These are phyloP conservation scores for Hygrocybe punicea DNA, from an alignment of 768 basidiomycete genomes.

Conservation along the genomic window DNA sequence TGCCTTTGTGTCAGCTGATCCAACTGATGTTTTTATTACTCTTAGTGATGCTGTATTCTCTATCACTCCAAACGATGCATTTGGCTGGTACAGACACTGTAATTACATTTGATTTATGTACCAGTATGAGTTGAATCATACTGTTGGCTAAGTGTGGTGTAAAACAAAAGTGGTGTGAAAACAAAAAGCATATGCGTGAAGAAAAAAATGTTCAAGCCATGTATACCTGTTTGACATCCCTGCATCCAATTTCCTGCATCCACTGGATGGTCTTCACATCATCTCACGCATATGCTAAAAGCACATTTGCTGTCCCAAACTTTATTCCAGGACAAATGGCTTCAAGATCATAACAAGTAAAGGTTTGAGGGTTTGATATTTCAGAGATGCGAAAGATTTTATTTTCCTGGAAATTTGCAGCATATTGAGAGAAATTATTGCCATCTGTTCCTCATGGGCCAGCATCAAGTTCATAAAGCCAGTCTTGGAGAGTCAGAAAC, in stretches of 20 bases:
- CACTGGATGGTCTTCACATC: not conserved
- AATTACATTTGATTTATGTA: conserved; percentile 10
- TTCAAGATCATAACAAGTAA: not conserved
- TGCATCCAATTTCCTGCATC: not conserved
- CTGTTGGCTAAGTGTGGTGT: no score
- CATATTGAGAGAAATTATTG: not conserved
- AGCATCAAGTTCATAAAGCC: conserved; percentile 1
- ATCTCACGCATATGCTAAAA: not conserved
- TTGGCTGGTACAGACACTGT: conserved; percentile 23
- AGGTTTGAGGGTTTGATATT: not conserved
- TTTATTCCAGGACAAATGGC: not conserved
- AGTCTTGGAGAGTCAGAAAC: not conserved
- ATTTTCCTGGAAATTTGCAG: not conserved
- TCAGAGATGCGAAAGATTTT: not conserved
- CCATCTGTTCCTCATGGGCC: not conserved
- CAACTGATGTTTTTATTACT: conserved; percentile 15
- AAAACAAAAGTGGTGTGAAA: no score
- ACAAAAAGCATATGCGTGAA: no score
- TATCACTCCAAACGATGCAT: conserved; percentile 14
- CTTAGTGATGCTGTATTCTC: conserved; percentile 19
- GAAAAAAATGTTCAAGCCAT: no score
- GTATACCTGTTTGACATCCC: no score
- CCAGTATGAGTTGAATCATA: not conserved
- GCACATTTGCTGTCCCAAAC: not conserved
- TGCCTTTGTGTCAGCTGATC: conserved; percentile 9